phyloP scores from a whole-genome alignment of 2,329 filamentous ascomycete species.

The Calonectria pteridis region DNA sequence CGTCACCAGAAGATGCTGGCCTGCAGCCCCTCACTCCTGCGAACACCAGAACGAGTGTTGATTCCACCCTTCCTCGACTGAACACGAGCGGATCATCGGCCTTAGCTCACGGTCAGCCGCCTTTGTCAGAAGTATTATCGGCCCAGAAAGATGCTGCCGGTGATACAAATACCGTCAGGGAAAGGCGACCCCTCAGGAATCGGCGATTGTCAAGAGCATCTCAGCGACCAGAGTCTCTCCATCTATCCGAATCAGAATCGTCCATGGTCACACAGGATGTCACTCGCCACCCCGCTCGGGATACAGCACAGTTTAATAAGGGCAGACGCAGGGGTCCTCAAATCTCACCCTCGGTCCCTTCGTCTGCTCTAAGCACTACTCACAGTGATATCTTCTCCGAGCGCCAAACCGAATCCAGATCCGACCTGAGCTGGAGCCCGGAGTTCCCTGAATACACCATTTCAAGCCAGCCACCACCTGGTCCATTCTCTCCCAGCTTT shows the following conservation, averaged over 20 bases:
- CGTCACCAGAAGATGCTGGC: neutral
- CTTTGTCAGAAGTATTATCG: neutral
- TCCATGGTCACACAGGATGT: constrained; percentile 56
- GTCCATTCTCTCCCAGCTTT: constrained; percentile 9
- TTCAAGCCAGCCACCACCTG: constrained; percentile 11
- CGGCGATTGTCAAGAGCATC: neutral
- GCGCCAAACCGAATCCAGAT: constrained; percentile 14
- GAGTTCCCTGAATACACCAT: constrained; percentile 21
- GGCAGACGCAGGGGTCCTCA: constrained; percentile 15
- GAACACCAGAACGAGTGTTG: neutral
- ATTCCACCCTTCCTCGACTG: neutral
- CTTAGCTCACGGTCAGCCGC: neutral
- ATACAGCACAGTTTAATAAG: constrained; percentile 9
- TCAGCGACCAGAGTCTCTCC: constrained; percentile 18
- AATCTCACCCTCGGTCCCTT: constrained; percentile 38
- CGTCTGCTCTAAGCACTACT: constrained; percentile 66
- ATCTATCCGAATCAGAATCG: constrained; percentile 57
- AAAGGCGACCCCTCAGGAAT: constrained; percentile 1
- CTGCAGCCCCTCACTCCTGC: neutral
- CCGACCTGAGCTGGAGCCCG: constrained; percentile 29
- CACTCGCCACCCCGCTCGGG: constrained; percentile 46
- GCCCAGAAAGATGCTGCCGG: neutral
- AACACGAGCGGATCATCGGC: neutral
- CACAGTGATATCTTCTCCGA: constrained; percentile 59
- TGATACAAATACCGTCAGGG: neutral